Evolutionary conservation across 2,329 filamentous ascomycete genomes (phyloP).

Genomic region (Ascochyta fabae): DNA sequence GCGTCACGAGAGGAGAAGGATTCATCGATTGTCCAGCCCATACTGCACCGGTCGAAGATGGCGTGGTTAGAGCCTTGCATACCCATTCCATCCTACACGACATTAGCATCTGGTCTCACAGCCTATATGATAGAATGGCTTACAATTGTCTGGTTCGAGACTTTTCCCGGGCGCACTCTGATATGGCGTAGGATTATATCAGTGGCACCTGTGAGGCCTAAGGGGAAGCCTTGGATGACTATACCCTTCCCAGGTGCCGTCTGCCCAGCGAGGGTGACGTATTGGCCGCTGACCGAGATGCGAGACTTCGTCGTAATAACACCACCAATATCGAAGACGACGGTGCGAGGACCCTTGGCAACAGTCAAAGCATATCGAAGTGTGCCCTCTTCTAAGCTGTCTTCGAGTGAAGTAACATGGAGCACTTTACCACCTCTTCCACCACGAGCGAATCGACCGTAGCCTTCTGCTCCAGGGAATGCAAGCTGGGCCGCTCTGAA

Average conservation of each 20-base stretch:
- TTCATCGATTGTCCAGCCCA: slow-evolving; percentile 48
- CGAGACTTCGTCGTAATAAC: slow-evolving; percentile 27
- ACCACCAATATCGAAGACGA: slow-evolving; percentile 27
- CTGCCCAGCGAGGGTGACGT: slow-evolving; percentile 27
- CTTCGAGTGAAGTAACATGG: slow-evolving; percentile 49
- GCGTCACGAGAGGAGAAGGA: slow-evolving; percentile 44
- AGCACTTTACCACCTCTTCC: slow-evolving; percentile 48
- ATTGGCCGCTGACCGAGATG: slow-evolving; percentile 23
- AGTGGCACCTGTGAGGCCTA: slow-evolving; percentile 41
- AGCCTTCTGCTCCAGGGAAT: slow-evolving; percentile 51
- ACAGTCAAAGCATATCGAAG: slow-evolving; percentile 46
- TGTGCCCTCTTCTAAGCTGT: slow-evolving; percentile 40
- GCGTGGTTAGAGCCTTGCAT: slow-evolving; percentile 46
- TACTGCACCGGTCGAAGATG: slow-evolving; percentile 47
- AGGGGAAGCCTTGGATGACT: slow-evolving; percentile 38
- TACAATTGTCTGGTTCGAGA: slow-evolving; percentile 40
- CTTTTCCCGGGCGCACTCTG: slow-evolving; percentile 40
- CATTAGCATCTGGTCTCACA: no score
- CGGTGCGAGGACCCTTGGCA: slow-evolving; percentile 24
- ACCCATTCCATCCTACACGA: slow-evolving; percentile 38
- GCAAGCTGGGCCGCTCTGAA: slow-evolving; percentile 46
- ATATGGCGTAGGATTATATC: slow-evolving; percentile 33
- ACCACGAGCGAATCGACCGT: slow-evolving; percentile 44
- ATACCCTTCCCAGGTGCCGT: slow-evolving; percentile 29
- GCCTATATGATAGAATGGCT: no score